These are phyloP conservation scores for Dryadomyces sulphureus DNA, from an alignment of 2,329 filamentous ascomycete genomes.

Conservation along the genomic window DNA sequence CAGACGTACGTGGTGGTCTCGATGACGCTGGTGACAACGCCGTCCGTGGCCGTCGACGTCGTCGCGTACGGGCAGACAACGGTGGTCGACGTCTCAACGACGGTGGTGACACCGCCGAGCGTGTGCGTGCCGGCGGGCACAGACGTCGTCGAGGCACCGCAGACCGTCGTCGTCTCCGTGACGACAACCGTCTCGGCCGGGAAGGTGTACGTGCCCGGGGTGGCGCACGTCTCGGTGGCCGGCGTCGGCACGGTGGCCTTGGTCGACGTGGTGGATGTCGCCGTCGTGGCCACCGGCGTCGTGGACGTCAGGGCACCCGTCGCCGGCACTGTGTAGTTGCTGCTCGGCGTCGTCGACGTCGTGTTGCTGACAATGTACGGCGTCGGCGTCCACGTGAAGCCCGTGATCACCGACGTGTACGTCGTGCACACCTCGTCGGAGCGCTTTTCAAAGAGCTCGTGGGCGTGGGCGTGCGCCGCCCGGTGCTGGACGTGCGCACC, in stretches of 20 bases:
- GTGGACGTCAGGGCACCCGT: background rate
- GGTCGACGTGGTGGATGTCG: constrained; percentile 13
- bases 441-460: constrained; percentile 40
- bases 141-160: constrained; percentile 44
- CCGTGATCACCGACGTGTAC: constrained; percentile 56
- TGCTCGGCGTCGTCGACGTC: background rate
- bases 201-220: constrained; percentile 61
- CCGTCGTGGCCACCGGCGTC: constrained; percentile 8
- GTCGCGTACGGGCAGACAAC: constrained; percentile 57
- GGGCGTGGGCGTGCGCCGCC: constrained; percentile 27
- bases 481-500: constrained; percentile 42
- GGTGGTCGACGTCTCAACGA: constrained; percentile 51
- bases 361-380: background rate
- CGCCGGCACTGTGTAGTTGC: background rate
- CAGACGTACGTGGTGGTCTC: constrained; percentile 48
- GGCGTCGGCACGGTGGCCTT: constrained; percentile 34
- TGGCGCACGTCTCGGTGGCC: constrained; percentile 38
- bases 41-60: constrained; percentile 38
- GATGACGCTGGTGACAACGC: constrained; percentile 51
- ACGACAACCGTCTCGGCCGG: constrained; percentile 57
- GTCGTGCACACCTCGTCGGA: constrained; percentile 48
- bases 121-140: constrained; percentile 52
- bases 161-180: constrained; percentile 51
- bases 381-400: constrained; percentile 27
- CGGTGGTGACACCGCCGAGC: constrained; percentile 56